A percentile compares a stretch with the other conserved stretches of the same genome.
Conservation (phyloP, 2,329 filamentous ascomycete genomes). For the Fulvia fulva region DNA sequence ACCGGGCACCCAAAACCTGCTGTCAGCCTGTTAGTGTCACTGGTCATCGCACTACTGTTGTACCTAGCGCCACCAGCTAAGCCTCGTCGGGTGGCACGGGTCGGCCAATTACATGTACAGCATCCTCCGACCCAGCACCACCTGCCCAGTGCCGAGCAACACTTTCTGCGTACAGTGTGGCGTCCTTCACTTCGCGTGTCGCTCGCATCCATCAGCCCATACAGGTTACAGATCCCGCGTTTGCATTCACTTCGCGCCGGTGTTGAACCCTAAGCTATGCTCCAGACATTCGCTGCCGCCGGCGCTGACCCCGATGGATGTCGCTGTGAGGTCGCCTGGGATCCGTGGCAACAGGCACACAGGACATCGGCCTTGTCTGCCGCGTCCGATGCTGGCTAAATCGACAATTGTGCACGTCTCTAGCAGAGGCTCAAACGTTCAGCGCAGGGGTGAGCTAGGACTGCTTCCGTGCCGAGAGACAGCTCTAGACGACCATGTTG, state of each 20-base stretch:
- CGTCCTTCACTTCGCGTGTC: not conserved
- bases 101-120: not conserved
- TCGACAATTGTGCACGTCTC: not conserved
- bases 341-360: not conserved
- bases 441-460: not conserved
- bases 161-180: too few relatives aligned
- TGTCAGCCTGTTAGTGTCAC: not conserved
- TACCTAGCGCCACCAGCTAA: not conserved
- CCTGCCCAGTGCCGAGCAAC: not conserved
- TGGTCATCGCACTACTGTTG: not conserved
- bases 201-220: not conserved
- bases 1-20: too few relatives aligned
- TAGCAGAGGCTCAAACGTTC: slow-evolving; percentile 1
- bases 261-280: not conserved
- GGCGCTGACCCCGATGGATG: not conserved
- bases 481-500: not conserved
- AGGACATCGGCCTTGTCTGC: not conserved
- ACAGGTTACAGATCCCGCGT: too few relatives aligned
- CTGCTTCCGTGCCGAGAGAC: not conserved
- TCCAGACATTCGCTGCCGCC: not conserved
- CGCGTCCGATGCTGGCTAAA: not conserved
- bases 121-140: not conserved
- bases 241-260: not conserved
- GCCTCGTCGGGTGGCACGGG: not conserved
- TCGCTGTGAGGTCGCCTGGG: not conserved